These are phyloP conservation scores for Xanthoceras sorbifolium DNA, from an alignment of 345 rosid genomes.

Conservation along the genomic window DNA sequence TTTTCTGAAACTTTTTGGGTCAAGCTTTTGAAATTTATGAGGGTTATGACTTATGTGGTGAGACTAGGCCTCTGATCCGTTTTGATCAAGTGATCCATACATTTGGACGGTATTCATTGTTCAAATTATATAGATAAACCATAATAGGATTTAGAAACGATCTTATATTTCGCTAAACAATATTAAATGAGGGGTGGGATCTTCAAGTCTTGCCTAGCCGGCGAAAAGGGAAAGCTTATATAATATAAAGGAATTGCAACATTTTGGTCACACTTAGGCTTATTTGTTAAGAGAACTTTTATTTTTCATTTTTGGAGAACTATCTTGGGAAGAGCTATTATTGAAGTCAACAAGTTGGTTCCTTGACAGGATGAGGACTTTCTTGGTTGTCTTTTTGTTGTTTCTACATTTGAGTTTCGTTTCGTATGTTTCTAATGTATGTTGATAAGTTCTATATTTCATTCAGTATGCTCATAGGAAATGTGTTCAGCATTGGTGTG, in stretches of 20 bases:
- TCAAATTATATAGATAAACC: background rate
- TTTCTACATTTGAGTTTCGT: background rate
- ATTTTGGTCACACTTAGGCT: background rate
- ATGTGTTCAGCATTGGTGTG: constrained; percentile 97
- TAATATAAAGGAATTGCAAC: background rate
- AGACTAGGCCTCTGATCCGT: background rate
- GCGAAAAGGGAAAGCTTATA: background rate
- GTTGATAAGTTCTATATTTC: background rate
- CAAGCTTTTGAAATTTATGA: background rate
- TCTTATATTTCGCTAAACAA: background rate
- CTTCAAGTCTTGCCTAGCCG: background rate
- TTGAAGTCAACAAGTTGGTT: constrained; percentile 2
- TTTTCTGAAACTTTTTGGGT: background rate
- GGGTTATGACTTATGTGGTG: too few species aligned
- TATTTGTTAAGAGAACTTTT: background rate
- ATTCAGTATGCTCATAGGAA: constrained; percentile 83
- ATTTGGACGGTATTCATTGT: background rate
- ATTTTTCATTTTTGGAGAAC: too few species aligned
- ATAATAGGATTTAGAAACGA: background rate
- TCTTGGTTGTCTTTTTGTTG: background rate
- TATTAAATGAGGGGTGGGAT: background rate
- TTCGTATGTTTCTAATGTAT: background rate
- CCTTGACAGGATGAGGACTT: background rate
- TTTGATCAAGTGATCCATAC: background rate
- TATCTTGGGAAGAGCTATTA: background rate